A percentile compares a stretch with the other conserved stretches of the same genome.
Evolutionary conservation across 1,139 yeast genomes (phyloP).

Genomic region (Taiozyma sp.): DNA sequence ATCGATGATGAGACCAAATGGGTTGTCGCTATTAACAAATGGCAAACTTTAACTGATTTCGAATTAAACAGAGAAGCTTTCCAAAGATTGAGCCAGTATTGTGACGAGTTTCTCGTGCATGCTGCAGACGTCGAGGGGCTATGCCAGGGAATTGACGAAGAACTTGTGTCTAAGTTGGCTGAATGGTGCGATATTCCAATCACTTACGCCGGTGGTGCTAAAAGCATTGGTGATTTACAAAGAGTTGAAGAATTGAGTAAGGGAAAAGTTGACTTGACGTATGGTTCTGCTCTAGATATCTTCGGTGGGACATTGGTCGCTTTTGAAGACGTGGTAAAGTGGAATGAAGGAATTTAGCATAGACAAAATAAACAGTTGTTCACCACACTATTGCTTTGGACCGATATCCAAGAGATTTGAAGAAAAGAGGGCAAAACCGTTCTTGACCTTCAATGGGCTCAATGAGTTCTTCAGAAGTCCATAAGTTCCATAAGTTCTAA

Average conservation of each 20-base stretch:
- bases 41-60: slow-evolving; percentile 85
- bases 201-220: slow-evolving; percentile 98
- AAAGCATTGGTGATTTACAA: slow-evolving; percentile 59
- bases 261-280: slow-evolving; percentile 87
- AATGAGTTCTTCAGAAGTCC: too few species aligned
- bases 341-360: slow-evolving; percentile 44
- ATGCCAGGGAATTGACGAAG: slow-evolving; percentile 86
- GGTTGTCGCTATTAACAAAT: slow-evolving; percentile 95
- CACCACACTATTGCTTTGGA: too few species aligned
- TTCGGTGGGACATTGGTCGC: slow-evolving; percentile 84
- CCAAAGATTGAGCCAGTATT: slow-evolving; percentile 49
- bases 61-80: slow-evolving; percentile 53
- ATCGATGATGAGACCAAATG: slow-evolving; percentile 41
- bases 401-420: too few species aligned
- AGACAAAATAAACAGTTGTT: background rate
- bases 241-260: slow-evolving; percentile 61
- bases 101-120: slow-evolving; percentile 86
- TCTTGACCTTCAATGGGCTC: too few species aligned
- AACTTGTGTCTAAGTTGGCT: slow-evolving; percentile 64
- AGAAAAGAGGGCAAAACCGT: too few species aligned
- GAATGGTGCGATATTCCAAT: slow-evolving; percentile 79
- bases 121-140: slow-evolving; percentile 99
- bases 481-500: too few species aligned
- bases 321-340: slow-evolving; percentile 65
- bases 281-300: slow-evolving; percentile 88